These are phyloP conservation scores for Epichloe baconii DNA, from an alignment of 2,329 filamentous ascomycete genomes.

Conservation along the genomic window DNA sequence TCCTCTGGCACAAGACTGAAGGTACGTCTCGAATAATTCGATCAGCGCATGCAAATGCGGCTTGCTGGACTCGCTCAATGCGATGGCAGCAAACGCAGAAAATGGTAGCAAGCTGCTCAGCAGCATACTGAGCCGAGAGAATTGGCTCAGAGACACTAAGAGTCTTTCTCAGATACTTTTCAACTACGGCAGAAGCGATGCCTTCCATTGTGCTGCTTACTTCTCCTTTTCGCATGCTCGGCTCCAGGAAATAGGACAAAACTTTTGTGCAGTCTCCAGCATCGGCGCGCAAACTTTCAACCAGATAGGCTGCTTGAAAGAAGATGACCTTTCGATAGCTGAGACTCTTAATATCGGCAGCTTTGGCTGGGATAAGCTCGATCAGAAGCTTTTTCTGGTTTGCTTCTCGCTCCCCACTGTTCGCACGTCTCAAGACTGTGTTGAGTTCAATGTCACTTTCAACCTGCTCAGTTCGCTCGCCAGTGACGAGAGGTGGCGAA, in stretches of 20 bases:
- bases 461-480: conserved; percentile 76
- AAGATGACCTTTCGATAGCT: conserved; percentile 90
- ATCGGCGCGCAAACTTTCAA: conserved; percentile 77
- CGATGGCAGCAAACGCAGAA: conserved; percentile 88
- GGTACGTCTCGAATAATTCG: conserved; percentile 75
- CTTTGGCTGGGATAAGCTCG: conserved; percentile 60
- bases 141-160: conserved; percentile 56
- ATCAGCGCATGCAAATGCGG: conserved; percentile 71
- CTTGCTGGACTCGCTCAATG: conserved; percentile 80
- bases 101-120: conserved; percentile 71
- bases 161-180: conserved; percentile 66
- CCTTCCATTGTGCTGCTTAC: conserved; percentile 53
- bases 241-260: conserved; percentile 87
- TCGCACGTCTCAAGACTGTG: conserved; percentile 77
- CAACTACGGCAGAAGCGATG: conserved; percentile 54
- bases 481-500: conserved; percentile 75
- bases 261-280: conserved; percentile 84
- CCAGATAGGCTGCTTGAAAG: conserved; percentile 75
- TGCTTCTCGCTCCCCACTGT: conserved; percentile 62
- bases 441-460: conserved; percentile 97
- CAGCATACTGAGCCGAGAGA: conserved; percentile 87
- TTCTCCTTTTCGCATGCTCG: conserved; percentile 56
- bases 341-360: conserved; percentile 65
- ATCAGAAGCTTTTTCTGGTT: conserved; percentile 70
- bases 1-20: conserved; percentile 78